phyloP scores from a whole-genome alignment of 371 early-diverging fungal genomes.

The Dinochytrium kinnereticum region DNA sequence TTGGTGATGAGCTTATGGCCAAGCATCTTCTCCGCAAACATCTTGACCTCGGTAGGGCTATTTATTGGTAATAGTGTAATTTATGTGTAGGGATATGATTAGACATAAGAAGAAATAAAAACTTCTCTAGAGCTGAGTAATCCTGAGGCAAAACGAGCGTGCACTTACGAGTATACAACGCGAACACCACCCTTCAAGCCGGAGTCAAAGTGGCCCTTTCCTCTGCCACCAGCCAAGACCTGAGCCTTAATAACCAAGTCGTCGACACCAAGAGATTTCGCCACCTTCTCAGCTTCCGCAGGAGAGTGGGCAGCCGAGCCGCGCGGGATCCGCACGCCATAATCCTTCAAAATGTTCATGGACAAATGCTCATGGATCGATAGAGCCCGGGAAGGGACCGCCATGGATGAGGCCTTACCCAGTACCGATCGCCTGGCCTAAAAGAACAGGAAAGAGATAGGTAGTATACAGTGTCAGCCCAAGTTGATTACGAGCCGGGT shows the following conservation, averaged over 20 bases:
- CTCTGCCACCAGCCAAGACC: constrained; percentile 98
- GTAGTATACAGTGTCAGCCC: too few species aligned
- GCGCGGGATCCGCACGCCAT: constrained; percentile 89
- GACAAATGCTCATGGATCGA: constrained; percentile 98
- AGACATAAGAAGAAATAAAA: neutral
- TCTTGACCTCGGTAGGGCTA: constrained; percentile 86
- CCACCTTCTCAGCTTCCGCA: constrained; percentile 86
- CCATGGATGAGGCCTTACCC: neutral
- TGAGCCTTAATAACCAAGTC: constrained; percentile 98
- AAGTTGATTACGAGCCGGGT: too few species aligned
- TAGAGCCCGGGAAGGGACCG: constrained; percentile 47
- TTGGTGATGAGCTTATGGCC: constrained; percentile 96
- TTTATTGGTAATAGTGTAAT: neutral
- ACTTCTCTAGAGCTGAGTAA: neutral
- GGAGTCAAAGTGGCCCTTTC: constrained; percentile 93
- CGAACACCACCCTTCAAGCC: constrained; percentile 97
- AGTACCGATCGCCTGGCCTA: neutral
- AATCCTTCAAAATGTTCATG: constrained; percentile 86
- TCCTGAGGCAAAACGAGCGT: neutral
- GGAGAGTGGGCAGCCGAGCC: constrained; percentile 90
- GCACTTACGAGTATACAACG: constrained; percentile 85
- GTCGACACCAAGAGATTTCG: constrained; percentile 78
- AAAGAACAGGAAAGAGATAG: too few species aligned
- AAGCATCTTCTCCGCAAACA: constrained; percentile 93
- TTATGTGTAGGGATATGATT: too few species aligned